Evolutionary conservation across 208 protist species (phyloP).

Genomic region (Tritrichomonas foetus): DNA sequence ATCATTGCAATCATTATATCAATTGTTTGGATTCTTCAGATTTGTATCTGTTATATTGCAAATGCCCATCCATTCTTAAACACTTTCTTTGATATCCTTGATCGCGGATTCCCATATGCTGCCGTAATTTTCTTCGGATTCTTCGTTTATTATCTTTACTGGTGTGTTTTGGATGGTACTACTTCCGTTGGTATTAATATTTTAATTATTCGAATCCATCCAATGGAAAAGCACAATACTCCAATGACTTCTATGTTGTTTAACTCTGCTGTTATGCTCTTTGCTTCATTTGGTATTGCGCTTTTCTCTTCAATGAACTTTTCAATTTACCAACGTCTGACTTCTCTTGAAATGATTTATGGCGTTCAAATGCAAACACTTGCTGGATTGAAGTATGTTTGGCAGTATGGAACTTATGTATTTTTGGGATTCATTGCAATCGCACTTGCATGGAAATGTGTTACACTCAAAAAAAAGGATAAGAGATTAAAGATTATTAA

Average conservation of each 20-base stretch:
- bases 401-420: conserved; percentile 1
- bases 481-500: background rate
- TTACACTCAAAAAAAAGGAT: background rate
- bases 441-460: background rate
- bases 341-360: conserved; percentile 26
- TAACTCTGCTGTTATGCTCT: background rate
- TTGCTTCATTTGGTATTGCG: background rate
- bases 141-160: background rate
- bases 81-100: background rate
- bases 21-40: background rate
- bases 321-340: background rate
- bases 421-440: background rate
- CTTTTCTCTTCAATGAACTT: background rate
- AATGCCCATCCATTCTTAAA: conserved; percentile 15
- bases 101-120: background rate
- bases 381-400: background rate
- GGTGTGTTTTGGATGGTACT: background rate
- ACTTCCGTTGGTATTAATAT: background rate
- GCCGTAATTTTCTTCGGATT: conserved; percentile 21
- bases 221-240: background rate
- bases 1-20: background rate
- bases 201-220: background rate
- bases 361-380: conserved; percentile 1
- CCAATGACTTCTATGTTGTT: conserved; percentile 32
- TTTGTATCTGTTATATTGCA: background rate